These are phyloP conservation scores for Suillus discolor DNA, from an alignment of 768 basidiomycete genomes.

Conservation along the genomic window DNA sequence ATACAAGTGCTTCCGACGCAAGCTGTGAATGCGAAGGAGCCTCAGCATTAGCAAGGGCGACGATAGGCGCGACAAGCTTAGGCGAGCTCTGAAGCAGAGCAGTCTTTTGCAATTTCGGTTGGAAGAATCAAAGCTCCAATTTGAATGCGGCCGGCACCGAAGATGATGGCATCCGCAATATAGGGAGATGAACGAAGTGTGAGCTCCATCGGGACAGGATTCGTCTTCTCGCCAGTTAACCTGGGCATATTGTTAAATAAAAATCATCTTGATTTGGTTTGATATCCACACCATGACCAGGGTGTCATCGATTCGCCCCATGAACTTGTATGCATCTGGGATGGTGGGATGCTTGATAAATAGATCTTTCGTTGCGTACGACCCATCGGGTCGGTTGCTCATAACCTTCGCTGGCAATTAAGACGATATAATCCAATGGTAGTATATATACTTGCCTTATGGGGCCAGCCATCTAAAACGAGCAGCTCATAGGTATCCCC, in stretches of 20 bases:
- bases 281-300: constrained; percentile 37
- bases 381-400: constrained; percentile 50
- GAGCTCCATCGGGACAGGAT: constrained; percentile 57
- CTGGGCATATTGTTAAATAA: constrained; percentile 28
- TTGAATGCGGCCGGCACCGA: constrained; percentile 51
- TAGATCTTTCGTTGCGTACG: constrained; percentile 59
- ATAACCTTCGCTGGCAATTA: constrained; percentile 18
- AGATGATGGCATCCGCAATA: constrained; percentile 55
- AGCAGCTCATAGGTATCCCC: constrained; percentile 48
- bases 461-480: constrained; percentile 52
- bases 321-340: constrained; percentile 44
- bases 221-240: constrained; percentile 56
- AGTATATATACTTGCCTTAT: constrained; percentile 39
- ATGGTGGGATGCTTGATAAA: constrained; percentile 50
- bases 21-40: constrained; percentile 58
- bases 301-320: constrained; percentile 60
- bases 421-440: constrained; percentile 17
- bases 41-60: constrained; percentile 51
- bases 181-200: constrained; percentile 48
- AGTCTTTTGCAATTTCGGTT: constrained; percentile 38
- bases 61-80: constrained; percentile 42
- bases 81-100: constrained; percentile 27
- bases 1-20: constrained; percentile 49
- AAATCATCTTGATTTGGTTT: background rate
- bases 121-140: constrained; percentile 54